Conservation (phyloP, 345 rosid genomes). For the Lenwebbia sp. region DNA sequence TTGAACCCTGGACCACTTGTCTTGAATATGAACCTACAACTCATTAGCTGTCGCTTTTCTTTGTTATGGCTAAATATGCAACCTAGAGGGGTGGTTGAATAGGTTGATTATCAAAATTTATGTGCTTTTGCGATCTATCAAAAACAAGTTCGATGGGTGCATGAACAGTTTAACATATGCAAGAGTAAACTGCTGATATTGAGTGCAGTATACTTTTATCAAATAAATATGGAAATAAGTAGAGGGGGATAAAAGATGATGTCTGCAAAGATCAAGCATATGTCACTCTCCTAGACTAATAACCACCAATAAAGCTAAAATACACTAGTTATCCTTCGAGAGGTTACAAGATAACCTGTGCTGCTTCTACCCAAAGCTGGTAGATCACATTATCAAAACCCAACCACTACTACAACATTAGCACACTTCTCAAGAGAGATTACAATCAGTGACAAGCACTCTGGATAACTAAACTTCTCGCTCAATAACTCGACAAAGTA, state of each 20-base stretch:
- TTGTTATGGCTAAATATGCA: neutral
- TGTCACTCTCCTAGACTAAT: rapidly evolving
- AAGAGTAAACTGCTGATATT: neutral
- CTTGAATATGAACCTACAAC: neutral
- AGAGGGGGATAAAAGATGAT: neutral
- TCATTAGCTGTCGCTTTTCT: neutral
- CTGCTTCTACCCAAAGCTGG: neutral
- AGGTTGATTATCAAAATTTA: neutral
- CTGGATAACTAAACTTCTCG: neutral
- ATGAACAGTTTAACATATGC: neutral
- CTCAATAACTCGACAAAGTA: too few relatives aligned
- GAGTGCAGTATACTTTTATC: neutral
- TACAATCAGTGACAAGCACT: neutral
- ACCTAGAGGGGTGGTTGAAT: neutral
- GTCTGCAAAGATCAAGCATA: neutral
- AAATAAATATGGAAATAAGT: neutral
- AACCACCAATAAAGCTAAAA: neutral
- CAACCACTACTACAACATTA: neutral
- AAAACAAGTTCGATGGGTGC: neutral
- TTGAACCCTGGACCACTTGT: neutral
- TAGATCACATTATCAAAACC: neutral
- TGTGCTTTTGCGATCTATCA: neutral
- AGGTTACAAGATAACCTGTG: neutral
- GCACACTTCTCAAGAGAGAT: neutral
- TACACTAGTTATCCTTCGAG: too few relatives aligned